phyloP scores from a whole-genome alignment of 257 asterid genomes.

The Scutellaria baicalensis region DNA sequence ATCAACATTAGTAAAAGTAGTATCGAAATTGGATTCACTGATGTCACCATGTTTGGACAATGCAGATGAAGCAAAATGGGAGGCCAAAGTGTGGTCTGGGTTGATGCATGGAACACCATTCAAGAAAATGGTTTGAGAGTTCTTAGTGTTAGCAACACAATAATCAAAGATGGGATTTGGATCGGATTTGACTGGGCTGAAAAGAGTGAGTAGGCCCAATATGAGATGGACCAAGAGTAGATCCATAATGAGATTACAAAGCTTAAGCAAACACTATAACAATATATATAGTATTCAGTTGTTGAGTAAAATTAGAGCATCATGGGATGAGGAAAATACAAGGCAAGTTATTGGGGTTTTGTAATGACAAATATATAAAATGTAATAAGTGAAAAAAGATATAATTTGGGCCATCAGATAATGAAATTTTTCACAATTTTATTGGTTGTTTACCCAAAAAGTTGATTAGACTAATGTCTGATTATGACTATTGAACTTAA shows the following conservation, averaged over 20 bases:
- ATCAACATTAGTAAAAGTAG: constrained; percentile 11
- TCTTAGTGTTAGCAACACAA: constrained; percentile 27
- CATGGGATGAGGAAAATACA: constrained; percentile 16
- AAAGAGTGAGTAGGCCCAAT: constrained; percentile 1
- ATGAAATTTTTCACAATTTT: background rate
- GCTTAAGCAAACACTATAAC: background rate
- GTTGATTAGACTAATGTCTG: background rate
- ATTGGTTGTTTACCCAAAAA: background rate
- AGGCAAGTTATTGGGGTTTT: constrained; percentile 12
- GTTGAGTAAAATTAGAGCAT: constrained; percentile 44
- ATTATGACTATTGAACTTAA: background rate
- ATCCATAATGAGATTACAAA: constrained; percentile 12
- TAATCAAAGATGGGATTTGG: constrained; percentile 46
- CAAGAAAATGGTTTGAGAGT: background rate
- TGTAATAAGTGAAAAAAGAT: background rate
- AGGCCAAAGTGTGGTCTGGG: constrained; percentile 21
- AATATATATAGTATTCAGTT: background rate
- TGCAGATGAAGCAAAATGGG: constrained; percentile 35
- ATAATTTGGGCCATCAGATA: background rate
- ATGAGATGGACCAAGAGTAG: constrained; percentile 7
- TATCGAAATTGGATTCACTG: constrained; percentile 20
- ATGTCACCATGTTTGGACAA: constrained; percentile 29
- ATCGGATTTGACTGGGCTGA: constrained; percentile 22
- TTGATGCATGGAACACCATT: constrained; percentile 40
- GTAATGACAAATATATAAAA: constrained; percentile 3